phyloP scores from a whole-genome alignment of 1,139 yeast genomes.

The Yamadazyma mexicana region DNA sequence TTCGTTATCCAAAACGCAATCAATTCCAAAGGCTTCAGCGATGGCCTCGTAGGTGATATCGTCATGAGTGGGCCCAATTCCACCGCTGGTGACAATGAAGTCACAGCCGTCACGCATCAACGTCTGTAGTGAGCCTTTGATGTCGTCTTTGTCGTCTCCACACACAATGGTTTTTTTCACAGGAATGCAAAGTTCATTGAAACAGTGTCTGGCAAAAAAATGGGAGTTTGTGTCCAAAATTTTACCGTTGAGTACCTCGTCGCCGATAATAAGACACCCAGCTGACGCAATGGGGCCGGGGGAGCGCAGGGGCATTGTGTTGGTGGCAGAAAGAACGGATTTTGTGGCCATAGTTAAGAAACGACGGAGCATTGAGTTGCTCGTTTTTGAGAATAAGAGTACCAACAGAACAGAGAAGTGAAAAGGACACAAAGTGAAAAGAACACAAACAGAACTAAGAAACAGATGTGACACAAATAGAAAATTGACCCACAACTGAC shows the following conservation, averaged over 20 bases:
- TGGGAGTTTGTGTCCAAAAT: slow-evolving; percentile 77
- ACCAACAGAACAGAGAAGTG: too few relatives aligned
- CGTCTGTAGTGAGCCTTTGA: slow-evolving; percentile 50
- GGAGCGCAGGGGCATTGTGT: too few relatives aligned
- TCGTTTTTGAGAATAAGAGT: too few relatives aligned
- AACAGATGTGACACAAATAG: too few relatives aligned
- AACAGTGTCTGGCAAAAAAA: slow-evolving; percentile 70
- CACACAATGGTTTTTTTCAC: slow-evolving; percentile 67
- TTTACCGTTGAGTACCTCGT: slow-evolving; percentile 86
- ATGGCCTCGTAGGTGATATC: slow-evolving; percentile 78
- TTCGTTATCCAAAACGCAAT: slow-evolving; percentile 51
- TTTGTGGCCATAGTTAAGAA: background rate
- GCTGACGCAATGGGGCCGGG: slow-evolving; percentile 23
- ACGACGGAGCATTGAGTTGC: background rate
- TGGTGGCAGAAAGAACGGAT: too few relatives aligned
- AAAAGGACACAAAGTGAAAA: too few relatives aligned
- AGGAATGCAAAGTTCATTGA: slow-evolving; percentile 49
- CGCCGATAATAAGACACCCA: slow-evolving; percentile 71
- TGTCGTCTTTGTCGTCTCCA: slow-evolving; percentile 73
- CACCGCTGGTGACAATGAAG: slow-evolving; percentile 77
- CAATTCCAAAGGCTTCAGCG: slow-evolving; percentile 60
- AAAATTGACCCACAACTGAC: background rate
- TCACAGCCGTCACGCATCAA: slow-evolving; percentile 54
- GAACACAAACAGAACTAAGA: too few relatives aligned
- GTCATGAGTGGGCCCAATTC: slow-evolving; percentile 89